Evolutionary conservation across 1,284 basidiomycete genomes (phyloP).

Genomic region (Naganishia liquefaciens): DNA sequence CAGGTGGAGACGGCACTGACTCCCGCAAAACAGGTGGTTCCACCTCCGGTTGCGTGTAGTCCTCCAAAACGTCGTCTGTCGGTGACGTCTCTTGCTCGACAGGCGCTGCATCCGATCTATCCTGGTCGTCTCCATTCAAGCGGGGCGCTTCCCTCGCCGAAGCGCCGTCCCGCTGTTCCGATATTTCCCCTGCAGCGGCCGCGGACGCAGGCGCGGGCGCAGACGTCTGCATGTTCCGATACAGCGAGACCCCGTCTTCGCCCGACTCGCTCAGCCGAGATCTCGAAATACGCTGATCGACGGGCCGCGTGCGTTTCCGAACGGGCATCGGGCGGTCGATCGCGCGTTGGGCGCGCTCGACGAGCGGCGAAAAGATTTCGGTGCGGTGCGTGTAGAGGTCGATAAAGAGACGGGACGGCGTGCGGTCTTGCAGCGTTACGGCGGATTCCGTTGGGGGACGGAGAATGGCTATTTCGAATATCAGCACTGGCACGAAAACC

Average conservation of each 20-base stretch:
- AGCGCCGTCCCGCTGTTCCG: background rate
- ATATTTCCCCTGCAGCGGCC: background rate
- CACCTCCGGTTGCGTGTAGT: constrained; percentile 9
- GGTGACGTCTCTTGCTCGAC: constrained; percentile 10
- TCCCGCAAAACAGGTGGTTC: too few relatives aligned
- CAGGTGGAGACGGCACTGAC: background rate
- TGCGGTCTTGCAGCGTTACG: constrained; percentile 80
- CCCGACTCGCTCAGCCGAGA: constrained; percentile 30
- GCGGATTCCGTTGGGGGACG: constrained; percentile 79
- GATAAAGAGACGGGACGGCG: constrained; percentile 75
- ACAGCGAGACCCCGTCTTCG: constrained; percentile 28
- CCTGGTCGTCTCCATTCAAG: background rate
- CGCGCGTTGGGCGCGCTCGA: constrained; percentile 79
- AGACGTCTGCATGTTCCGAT: constrained; percentile 7
- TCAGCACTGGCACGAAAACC: background rate
- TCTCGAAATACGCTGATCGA: constrained; percentile 74
- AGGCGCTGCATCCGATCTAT: background rate
- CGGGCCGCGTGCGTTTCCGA: constrained; percentile 80
- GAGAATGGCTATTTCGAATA: constrained; percentile 63
- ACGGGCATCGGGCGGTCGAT: constrained; percentile 75
- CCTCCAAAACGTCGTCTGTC: constrained; percentile 15
- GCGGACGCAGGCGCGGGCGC: background rate
- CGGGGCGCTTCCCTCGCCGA: background rate
- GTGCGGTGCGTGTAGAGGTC: constrained; percentile 79
- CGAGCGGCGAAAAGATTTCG: constrained; percentile 73